phyloP scores from a whole-genome alignment of 805 yeast genomes.

The Pichia thaimueangensis region DNA sequence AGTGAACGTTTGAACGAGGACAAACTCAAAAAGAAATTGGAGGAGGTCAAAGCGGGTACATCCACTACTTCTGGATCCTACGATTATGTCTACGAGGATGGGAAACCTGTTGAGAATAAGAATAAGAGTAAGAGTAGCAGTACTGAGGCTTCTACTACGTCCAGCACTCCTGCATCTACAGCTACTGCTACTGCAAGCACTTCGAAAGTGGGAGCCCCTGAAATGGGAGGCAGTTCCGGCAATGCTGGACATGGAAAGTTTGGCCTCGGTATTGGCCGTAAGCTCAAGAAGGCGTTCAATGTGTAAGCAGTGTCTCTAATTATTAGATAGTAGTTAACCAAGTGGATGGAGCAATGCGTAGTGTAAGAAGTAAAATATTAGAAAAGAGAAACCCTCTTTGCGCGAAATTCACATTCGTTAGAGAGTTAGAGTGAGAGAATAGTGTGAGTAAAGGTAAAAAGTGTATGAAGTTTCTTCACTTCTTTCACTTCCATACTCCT shows the following conservation, averaged over 20 bases:
- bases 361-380: not conserved
- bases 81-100: not conserved
- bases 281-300: slow-evolving; percentile 9
- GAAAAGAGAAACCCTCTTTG: too few relatives aligned
- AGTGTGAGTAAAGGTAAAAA: too few relatives aligned
- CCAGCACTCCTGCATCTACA: not conserved
- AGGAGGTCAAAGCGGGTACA: not conserved
- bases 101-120: not conserved
- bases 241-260: slow-evolving; percentile 5
- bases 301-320: too few relatives aligned
- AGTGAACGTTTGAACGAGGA: slow-evolving; percentile 16
- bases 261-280: slow-evolving; percentile 9
- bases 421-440: too few relatives aligned
- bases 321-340: not conserved
- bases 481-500: not conserved
- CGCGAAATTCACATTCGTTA: too few relatives aligned
- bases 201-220: too few relatives aligned
- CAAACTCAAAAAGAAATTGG: not conserved
- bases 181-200: not conserved
- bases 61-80: not conserved
- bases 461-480: not conserved
- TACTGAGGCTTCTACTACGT: not conserved
- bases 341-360: too few relatives aligned
- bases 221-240: too few relatives aligned
- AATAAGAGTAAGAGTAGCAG: not conserved